phyloP scores from a whole-genome alignment of 768 basidiomycete genomes.

The Suillus hirtellus region DNA sequence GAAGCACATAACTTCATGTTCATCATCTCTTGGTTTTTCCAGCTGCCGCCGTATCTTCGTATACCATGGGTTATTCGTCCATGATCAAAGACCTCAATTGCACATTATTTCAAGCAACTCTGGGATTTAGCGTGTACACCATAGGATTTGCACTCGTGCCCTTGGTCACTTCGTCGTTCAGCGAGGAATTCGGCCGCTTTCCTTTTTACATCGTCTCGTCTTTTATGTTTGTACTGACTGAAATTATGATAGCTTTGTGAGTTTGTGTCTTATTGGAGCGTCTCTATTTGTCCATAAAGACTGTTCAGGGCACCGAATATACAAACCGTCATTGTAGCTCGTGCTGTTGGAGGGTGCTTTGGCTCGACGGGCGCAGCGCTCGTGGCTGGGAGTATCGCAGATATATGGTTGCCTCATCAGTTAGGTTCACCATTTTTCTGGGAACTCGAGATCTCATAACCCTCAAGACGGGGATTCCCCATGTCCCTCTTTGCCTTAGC shows the following conservation, averaged over 20 bases:
- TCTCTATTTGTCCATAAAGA: background rate
- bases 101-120: conserved; percentile 44
- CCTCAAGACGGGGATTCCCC: conserved; percentile 65
- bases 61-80: conserved; percentile 53
- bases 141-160: conserved; percentile 66
- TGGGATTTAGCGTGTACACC: conserved; percentile 53
- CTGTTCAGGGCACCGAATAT: conserved; percentile 42
- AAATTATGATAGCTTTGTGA: conserved; percentile 39
- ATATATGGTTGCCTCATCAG: conserved; percentile 67
- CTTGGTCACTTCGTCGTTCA: conserved; percentile 66
- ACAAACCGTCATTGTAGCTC: conserved; percentile 62
- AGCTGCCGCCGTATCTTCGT: conserved; percentile 55
- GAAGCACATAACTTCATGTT: background rate
- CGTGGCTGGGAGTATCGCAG: conserved; percentile 74
- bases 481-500: conserved; percentile 72
- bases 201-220: conserved; percentile 56
- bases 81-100: conserved; percentile 53
- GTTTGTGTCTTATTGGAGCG: conserved; percentile 9
- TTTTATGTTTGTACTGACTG: conserved; percentile 51
- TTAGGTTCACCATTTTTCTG: conserved; percentile 29
- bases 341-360: conserved; percentile 66
- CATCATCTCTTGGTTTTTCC: conserved; percentile 4
- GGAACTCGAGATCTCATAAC: background rate
- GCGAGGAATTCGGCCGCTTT: conserved; percentile 71
- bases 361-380: conserved; percentile 72